Evolutionary conservation across 805 yeast species (phyloP), one percentile per base, ranked within the genome.

Genomic region (Limtongia smithiae): DNA sequence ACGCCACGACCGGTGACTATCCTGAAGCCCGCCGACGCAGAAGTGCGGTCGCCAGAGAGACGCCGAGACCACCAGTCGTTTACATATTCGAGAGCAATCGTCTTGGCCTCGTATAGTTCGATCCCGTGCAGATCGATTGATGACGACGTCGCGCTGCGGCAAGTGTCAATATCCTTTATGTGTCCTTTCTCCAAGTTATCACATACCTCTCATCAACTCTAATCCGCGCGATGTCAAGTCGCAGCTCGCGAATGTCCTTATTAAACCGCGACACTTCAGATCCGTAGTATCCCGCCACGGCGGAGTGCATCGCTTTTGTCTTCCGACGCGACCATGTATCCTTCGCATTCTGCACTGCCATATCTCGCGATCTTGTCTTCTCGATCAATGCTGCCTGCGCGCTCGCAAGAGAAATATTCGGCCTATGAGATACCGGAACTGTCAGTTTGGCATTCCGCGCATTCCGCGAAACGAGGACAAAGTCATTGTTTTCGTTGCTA

Each of bases 1-100:
- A 31, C 15, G 5, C 60, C 60, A 4, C 38, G 40, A 4, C 60
- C 60, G 11, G 60, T 56, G 30, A 56, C 36, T 21, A 56, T 47
- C 32, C 22, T 46, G 31, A 53, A 44, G n/a, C 33, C 35, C 14
- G 22, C 20, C 9, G 6, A 7, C 28, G 9, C 9, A 6, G 28
- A 25, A 25, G 6, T 25, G n/a, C n/a, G n/a, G 14, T 32, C 37
- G 4, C 11, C 41, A 9, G 28, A 25, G 9, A 25, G 9, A 6
- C 28, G 6, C n/a, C n/a, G n/a, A n/a, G n/a, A n/a, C 48, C 48
- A 51, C 55, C 55, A 51, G 14, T 39, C 35, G 3, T 39, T 37
- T 4, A 48, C 49, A 15, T 48, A 38, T 15, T 43, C 55, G 35
- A 34, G 41, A 9, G 46, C 25, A 5, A 51, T 36, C 14, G 18